Conservation (phyloP, 1,139 yeast genomes). For the Candida sojae region DNA sequence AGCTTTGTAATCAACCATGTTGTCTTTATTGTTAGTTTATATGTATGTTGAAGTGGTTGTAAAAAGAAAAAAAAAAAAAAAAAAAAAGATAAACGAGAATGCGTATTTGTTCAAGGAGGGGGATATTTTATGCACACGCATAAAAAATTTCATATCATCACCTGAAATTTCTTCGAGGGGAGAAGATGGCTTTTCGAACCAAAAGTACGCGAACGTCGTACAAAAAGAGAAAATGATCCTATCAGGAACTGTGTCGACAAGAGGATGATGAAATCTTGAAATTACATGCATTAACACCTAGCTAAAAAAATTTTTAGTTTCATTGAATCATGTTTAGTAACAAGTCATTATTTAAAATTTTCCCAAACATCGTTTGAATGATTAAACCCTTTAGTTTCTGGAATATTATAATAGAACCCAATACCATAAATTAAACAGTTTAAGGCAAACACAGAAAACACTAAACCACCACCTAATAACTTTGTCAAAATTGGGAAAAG, state of each 20-base stretch:
- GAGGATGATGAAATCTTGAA: background rate
- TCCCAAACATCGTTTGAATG: constrained; percentile 33
- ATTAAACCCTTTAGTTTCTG: constrained; percentile 35
- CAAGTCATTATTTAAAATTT: constrained; percentile 2
- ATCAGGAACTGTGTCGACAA: background rate
- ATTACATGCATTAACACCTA: background rate
- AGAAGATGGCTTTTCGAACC: no score
- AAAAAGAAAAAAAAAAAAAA: background rate
- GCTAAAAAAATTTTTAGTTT: background rate
- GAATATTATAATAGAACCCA: constrained; percentile 25
- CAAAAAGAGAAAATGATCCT: no score
- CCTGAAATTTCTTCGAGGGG: no score
- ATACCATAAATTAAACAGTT: constrained; percentile 23
- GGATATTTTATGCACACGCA: no score
- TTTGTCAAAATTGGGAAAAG: constrained; percentile 58
- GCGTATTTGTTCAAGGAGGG: no score
- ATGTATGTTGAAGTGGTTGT: background rate
- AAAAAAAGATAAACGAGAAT: background rate
- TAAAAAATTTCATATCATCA: no score
- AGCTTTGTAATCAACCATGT: constrained; percentile 39
- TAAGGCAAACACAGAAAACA: constrained; percentile 30
- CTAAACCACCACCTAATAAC: constrained; percentile 28
- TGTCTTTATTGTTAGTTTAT: background rate
- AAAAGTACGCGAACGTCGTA: no score
- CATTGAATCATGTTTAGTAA: background rate